Evolutionary conservation across 306 rosid genomes (phyloP), one percentile per base, ranked within the genome.

Genomic region (Corylus heterophylla): DNA sequence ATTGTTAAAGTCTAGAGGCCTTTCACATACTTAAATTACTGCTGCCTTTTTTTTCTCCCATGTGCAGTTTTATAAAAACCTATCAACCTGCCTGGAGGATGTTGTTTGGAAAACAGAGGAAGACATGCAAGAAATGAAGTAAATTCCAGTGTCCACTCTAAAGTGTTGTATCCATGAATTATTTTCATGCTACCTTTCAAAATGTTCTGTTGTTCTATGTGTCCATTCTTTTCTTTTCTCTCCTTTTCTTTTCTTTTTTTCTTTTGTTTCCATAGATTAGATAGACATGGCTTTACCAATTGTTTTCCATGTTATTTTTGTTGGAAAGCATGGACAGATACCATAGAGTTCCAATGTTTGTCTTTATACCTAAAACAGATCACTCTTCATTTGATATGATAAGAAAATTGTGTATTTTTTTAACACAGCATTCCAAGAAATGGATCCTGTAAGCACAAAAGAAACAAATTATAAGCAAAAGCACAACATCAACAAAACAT

Each of bases 41-140:
- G 35, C 18, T 52, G 20, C 12, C 31, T 5, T 18, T 29, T 20
- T 20, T 13, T 48, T 56, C 7, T 64, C 25, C 22, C 61, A 3
- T 12, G 17, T 86, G 88, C 93, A 95, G 98, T 92, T 95, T 87
- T 95, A 92, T 87, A 95, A 92, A 69, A 95, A 74, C 70, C 97
- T 95, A 44, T 93, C 98, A 71, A 91, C 89, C 42, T 70, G 85
- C 74, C 85, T 95, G 80, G 94, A 95, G 1, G 97, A 93, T 71
- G 97, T 95, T 59, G 98, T 95, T 68, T 95, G 98, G 98, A 92
- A 90, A 87, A 89, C 92, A 16, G 98, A 92, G 75, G 98, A 95
- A 64, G 98, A 94, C 76, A 75, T 88, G 91, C 84, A 76, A 78
- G 86, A 81, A 83, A 71, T 47, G 42, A 85, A 91, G 61, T 89